These are phyloP conservation scores for Tetrahymena elliotti DNA, from an alignment of 73 alveolate species.

Conservation along the genomic window DNA sequence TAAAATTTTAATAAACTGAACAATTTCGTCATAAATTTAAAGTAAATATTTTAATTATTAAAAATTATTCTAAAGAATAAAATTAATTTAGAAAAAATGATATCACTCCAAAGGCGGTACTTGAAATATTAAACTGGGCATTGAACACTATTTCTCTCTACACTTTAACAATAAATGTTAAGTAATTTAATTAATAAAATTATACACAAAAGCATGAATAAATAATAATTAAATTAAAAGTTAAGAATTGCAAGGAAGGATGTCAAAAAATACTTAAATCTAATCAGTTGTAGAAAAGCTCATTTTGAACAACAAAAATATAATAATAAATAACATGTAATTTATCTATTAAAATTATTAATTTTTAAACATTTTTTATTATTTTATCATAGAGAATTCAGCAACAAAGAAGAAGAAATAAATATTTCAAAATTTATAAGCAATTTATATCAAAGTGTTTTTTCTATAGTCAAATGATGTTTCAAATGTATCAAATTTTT, in stretches of 20 bases:
- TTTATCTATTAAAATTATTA: too few relatives aligned
- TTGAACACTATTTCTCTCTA: neutral
- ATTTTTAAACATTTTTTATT: too few relatives aligned
- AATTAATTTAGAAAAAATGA: neutral
- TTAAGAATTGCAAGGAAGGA: neutral
- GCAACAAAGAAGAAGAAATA: neutral
- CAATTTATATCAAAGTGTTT: neutral
- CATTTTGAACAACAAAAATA: neutral
- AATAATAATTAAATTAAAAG: neutral
- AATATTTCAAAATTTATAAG: neutral
- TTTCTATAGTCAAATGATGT: neutral
- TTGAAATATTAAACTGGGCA: neutral
- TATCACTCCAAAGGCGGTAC: neutral
- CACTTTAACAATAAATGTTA: neutral
- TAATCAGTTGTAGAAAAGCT: neutral
- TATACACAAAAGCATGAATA: neutral
- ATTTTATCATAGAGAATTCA: neutral
- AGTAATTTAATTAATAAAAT: neutral
- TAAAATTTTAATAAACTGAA: neutral
- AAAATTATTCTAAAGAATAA: neutral
- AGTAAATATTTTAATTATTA: neutral
- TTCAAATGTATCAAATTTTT: neutral
- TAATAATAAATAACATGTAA: neutral
- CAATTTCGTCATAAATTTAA: neutral
- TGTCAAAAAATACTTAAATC: neutral